phyloP scores from a whole-genome alignment of 495 filamentous ascomycete genomes.

The Trichoderma orchidacearum region DNA sequence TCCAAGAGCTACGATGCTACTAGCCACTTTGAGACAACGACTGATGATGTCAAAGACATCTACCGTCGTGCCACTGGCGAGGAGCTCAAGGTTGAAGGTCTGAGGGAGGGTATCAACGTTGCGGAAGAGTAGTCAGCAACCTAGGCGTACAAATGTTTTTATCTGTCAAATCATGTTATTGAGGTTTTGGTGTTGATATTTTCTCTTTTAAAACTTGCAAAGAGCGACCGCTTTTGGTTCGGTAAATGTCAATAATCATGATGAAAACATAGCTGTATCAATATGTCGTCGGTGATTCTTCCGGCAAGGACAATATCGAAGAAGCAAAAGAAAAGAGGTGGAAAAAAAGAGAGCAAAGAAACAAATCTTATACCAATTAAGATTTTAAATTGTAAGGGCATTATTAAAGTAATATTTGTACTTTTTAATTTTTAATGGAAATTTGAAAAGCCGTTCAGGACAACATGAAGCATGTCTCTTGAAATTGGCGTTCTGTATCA shows the following conservation, averaged over 20 bases:
- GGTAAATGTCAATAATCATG: background rate
- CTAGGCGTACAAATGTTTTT: background rate
- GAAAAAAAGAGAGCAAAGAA: background rate
- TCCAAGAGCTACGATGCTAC: conserved; percentile 97
- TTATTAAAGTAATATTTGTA: background rate
- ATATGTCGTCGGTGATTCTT: too few relatives aligned
- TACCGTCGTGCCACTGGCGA: conserved; percentile 78
- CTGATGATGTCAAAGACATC: conserved; percentile 88
- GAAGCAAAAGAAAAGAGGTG: background rate
- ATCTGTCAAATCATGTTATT: background rate
- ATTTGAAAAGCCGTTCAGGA: background rate
- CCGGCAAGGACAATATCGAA: background rate
- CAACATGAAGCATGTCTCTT: too few relatives aligned
- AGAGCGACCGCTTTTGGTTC: background rate
- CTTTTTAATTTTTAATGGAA: background rate
- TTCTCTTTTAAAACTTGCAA: background rate
- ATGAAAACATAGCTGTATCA: background rate
- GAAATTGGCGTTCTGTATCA: too few relatives aligned
- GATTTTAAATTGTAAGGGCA: background rate
- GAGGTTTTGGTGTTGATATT: background rate
- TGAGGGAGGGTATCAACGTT: conserved; percentile 43
- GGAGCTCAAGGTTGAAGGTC: conserved; percentile 59
- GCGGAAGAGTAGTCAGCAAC: conserved; percentile 25
- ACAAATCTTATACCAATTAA: background rate
- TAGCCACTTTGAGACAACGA: conserved; percentile 87